Evolutionary conservation across 257 asterid species (phyloP).

Genomic region (Jacaranda mimosifolia): DNA sequence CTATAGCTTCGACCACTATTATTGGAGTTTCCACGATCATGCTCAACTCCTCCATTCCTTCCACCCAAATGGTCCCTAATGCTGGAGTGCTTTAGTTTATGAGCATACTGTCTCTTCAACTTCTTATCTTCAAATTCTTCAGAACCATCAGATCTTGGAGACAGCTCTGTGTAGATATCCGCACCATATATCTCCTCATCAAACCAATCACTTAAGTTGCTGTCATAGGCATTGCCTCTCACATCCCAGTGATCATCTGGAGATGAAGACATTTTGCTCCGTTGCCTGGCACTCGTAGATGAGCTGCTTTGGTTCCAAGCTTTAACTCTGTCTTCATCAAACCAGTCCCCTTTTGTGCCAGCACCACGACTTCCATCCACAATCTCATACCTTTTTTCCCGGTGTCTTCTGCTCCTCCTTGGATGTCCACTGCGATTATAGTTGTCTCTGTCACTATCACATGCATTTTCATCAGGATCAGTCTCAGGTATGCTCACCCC

Average conservation of each 20-base stretch:
- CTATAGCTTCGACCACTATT: conserved; percentile 26
- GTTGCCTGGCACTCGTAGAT: conserved; percentile 25
- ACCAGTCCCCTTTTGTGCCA: conserved; percentile 39
- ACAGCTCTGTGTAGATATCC: conserved; percentile 31
- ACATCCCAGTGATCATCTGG: conserved; percentile 48
- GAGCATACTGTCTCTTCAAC: conserved; percentile 24
- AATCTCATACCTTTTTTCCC: conserved; percentile 24
- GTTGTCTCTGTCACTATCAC: conserved; percentile 38
- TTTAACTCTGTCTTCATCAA: conserved; percentile 28
- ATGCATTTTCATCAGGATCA: conserved; percentile 36
- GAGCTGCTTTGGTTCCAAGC: conserved; percentile 15
- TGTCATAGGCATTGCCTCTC: conserved; percentile 35
- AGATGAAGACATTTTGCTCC: conserved; percentile 37
- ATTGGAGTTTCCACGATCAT: conserved; percentile 24
- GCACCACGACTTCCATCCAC: conserved; percentile 30
- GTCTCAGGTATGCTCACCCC: conserved; percentile 30
- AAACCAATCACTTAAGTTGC: conserved; percentile 40
- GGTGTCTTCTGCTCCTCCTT: conserved; percentile 43
- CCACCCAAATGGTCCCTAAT: conserved; percentile 32
- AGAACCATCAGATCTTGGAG: conserved; percentile 33
- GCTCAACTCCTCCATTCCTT: conserved; percentile 37
- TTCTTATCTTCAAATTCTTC: conserved; percentile 43
- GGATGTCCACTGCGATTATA: conserved; percentile 31
- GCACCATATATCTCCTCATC: conserved; percentile 40
- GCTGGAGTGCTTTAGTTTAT: conserved; percentile 29